Base-by-base conservation (phyloP, 805 yeast genomes). In the Naumovozyma castellii region DNA sequence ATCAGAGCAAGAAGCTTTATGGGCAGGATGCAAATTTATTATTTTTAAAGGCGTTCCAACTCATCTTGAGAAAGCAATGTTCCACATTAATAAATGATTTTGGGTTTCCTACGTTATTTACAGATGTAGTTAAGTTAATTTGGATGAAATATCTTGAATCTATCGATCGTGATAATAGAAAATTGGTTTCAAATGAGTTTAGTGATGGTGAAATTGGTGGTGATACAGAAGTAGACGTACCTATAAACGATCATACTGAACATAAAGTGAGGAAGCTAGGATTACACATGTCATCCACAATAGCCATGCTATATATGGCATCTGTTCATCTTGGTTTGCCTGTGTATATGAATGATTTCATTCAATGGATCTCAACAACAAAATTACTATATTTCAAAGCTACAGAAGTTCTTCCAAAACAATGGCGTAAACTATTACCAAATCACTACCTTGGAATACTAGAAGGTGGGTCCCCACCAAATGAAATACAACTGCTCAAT, bases 321-420 rank as follows among this genome's bases (percentile, higher is more conserved):
- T 52, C 72, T n/a, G 44, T 72, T 6, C 67, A 69, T 41, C 47
- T 76, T 45, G 64, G 68, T 20, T 43, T 67, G 16, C 82, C 85
- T 0, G 42, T 79, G 1, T 75, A 71, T 49, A 45, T 71, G 4
- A 56, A 60, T 40, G 83, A 78, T 51, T 54, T 76, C 14, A 49
- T 75, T 18, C 48, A 53, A 3, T 61, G 71, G 57, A 56, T 73
- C 3, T 50, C 65, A 20, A 48, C 61, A 2, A 72, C 72, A 36
- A 59, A 62, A 25, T 56, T 81, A 1, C 83, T 84, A 2, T 73
- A 66, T 47, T 56, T 69, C 45, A 66, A 60, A 37, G 65, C 73
- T 4, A 43, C 57, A 15, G 58, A 54, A 32, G 42, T 60, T 6
- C 40, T 76, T 3, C 79, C 82, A 6, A 48, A 51, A 20, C 35